Percentiles rank a stretch among this genome's conserved stretches.
These are phyloP conservation scores for Gymnopus androsaceus DNA, from an alignment of 1,284 basidiomycete species.

Conservation along the genomic window DNA sequence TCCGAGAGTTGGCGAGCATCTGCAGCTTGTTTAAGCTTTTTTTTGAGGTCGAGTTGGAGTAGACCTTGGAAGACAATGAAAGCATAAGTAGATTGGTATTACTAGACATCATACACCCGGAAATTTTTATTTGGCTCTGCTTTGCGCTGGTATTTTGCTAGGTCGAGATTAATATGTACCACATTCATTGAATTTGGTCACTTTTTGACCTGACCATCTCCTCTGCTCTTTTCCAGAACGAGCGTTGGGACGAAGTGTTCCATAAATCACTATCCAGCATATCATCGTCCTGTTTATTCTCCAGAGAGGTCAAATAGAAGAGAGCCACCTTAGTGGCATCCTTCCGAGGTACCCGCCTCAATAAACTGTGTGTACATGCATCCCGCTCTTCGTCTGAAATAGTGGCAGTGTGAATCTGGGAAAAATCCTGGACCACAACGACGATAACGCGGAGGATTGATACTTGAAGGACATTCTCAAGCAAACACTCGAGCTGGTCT, in stretches of 20 bases:
- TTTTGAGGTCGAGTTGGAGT: too few relatives aligned
- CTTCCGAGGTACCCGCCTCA: conserved; percentile 1
- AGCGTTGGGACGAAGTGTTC: not conserved
- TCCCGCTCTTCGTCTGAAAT: not conserved
- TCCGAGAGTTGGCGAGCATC: too few relatives aligned
- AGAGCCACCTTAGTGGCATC: not conserved
- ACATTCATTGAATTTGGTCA: not conserved
- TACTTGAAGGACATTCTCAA: conserved; percentile 5
- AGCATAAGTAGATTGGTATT: too few relatives aligned
- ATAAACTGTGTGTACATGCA: not conserved
- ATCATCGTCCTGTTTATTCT: conserved; percentile 3
- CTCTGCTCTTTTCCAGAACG: conserved; percentile 5
- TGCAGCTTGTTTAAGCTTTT: too few relatives aligned
- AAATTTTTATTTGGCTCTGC: too few relatives aligned
- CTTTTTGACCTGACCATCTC: not conserved
- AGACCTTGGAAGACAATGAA: too few relatives aligned
- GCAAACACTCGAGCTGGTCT: not conserved
- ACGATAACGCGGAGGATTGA: not conserved
- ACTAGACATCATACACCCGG: too few relatives aligned
- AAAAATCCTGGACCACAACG: conserved; percentile 3
- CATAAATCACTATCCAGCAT: not conserved
- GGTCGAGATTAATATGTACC: too few relatives aligned
- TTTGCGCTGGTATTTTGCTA: too few relatives aligned
- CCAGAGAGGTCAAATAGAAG: conserved; percentile 2
- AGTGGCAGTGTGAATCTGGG: not conserved